These are phyloP conservation scores for Trichoderma sp. DNA, from an alignment of 2,329 filamentous ascomycete species.

Conservation along the genomic window DNA sequence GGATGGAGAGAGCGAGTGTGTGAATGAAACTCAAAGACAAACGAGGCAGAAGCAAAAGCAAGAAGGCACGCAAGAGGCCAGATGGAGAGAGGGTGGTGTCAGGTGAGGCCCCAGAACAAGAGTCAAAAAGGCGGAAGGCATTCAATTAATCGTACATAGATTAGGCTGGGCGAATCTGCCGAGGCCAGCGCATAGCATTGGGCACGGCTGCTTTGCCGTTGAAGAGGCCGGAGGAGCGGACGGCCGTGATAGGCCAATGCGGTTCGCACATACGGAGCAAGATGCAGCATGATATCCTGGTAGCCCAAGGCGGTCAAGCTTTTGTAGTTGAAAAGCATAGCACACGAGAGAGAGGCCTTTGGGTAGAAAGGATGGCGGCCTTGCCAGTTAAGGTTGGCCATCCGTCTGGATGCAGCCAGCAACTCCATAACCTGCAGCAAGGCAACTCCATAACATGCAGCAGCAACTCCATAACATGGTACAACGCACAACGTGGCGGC, in stretches of 20 bases:
- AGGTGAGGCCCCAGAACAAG: neutral
- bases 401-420: neutral
- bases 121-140: conserved; percentile 14
- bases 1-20: neutral
- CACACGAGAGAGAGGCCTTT: neutral
- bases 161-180: conserved; percentile 17
- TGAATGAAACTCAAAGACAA: neutral
- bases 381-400: neutral
- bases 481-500: conserved; percentile 19
- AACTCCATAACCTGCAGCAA: neutral
- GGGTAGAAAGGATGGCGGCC: neutral
- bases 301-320: neutral
- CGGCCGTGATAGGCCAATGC: conserved; percentile 10
- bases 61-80: neutral
- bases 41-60: no score
- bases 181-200: conserved; percentile 17
- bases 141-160: conserved; percentile 18
- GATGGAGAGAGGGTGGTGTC: neutral
- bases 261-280: neutral
- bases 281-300: neutral
- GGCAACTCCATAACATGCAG: neutral
- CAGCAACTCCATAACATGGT: conserved; percentile 2
- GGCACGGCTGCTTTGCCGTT: conserved; percentile 15
- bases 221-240: conserved; percentile 8
- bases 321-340: neutral